Evolutionary conservation across 257 asterid genomes (phyloP).

Genomic region (Sherardia arvensis): DNA sequence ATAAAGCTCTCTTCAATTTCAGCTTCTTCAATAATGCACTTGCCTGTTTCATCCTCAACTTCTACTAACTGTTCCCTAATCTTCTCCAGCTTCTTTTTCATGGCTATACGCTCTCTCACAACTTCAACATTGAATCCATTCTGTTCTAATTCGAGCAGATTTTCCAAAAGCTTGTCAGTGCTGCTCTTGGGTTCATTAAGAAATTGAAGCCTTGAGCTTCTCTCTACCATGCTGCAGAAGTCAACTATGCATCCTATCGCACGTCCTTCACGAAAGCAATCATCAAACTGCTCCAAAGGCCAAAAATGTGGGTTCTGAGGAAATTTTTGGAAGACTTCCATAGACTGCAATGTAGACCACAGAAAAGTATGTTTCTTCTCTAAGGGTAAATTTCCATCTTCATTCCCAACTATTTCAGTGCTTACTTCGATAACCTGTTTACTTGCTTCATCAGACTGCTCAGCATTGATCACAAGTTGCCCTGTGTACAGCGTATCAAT

Average conservation of each 20-base stretch:
- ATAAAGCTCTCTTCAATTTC: neutral
- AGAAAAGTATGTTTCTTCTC: neutral
- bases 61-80: neutral
- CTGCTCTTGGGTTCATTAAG: neutral
- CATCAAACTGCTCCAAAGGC: neutral
- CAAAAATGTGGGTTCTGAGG: neutral
- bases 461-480: too few relatives aligned
- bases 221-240: neutral
- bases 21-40: neutral
- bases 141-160: neutral
- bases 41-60: neutral
- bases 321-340: neutral
- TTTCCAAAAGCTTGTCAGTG: neutral
- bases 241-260: neutral
- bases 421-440: too few relatives aligned
- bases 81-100: neutral
- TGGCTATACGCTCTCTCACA: neutral
- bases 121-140: neutral
- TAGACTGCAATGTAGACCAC: neutral
- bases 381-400: too few relatives aligned
- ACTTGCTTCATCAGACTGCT: neutral
- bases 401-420: neutral
- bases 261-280: neutral
- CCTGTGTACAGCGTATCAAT: neutral
- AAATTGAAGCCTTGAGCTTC: neutral